Evolutionary conservation across 805 yeast species (phyloP).

Genomic region (Suhomyces faveliae): DNA sequence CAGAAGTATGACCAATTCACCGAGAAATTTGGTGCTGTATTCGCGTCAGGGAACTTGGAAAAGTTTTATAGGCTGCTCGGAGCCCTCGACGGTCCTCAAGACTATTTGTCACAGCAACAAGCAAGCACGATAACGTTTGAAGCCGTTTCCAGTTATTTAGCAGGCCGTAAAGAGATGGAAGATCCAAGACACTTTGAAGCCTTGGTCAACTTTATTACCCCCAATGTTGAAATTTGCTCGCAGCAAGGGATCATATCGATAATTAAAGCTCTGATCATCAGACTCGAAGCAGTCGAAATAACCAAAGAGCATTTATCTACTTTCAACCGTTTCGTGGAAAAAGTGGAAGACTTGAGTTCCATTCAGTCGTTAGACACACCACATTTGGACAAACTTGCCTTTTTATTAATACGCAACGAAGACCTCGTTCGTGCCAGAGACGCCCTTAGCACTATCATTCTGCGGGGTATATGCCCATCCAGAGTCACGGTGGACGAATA

Average conservation of each 20-base stretch:
- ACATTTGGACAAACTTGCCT: conserved; percentile 25
- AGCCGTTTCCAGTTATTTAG: background rate
- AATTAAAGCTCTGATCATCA: background rate
- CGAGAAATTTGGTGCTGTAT: background rate
- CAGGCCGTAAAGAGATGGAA: background rate
- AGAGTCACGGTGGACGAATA: conserved; percentile 19
- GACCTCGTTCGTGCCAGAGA: conserved; percentile 13
- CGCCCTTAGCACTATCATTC: conserved; percentile 15
- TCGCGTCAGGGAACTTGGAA: conserved; percentile 5
- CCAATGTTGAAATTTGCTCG: background rate
- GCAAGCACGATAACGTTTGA: background rate
- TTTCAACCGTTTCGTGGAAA: background rate
- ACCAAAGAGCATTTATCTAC: background rate
- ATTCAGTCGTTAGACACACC: conserved; percentile 13
- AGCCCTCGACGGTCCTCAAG: background rate
- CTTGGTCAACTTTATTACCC: background rate
- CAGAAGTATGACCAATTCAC: background rate
- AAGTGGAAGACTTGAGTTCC: background rate
- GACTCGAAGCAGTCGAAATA: background rate
- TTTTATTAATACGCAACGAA: conserved; percentile 14
- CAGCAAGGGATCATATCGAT: background rate
- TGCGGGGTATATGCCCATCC: conserved; percentile 20
- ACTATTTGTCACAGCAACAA: background rate
- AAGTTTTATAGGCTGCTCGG: conserved; percentile 4
- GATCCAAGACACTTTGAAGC: background rate